phyloP scores from a whole-genome alignment of 495 filamentous ascomycete genomes.

The Trichocladium antarcticum region DNA sequence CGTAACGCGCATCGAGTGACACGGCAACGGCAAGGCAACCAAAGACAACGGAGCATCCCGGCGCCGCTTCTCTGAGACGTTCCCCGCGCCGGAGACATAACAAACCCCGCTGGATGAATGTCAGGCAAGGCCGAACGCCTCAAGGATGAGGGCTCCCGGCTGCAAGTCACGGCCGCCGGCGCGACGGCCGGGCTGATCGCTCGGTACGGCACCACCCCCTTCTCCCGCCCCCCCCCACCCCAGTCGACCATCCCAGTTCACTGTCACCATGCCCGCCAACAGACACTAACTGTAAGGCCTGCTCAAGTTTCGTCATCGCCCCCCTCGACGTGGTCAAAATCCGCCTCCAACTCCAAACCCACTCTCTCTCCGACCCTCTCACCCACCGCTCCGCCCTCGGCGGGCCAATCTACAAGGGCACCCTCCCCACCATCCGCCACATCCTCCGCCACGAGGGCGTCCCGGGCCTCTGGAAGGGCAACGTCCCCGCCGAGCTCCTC shows the following conservation, averaged over 20 bases:
- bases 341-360: slow-evolving; percentile 80
- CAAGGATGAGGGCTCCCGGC: slow-evolving; percentile 85
- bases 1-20: too few relatives aligned
- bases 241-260: not conserved
- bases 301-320: slow-evolving; percentile 70
- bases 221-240: slow-evolving; percentile 44
- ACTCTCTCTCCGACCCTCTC: slow-evolving; percentile 60
- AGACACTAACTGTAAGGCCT: not conserved
- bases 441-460: slow-evolving; percentile 74
- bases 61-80: too few relatives aligned
- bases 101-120: slow-evolving; percentile 25
- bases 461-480: slow-evolving; percentile 92
- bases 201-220: slow-evolving; percentile 75
- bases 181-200: slow-evolving; percentile 82
- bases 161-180: slow-evolving; percentile 74
- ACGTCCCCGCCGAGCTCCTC: slow-evolving; percentile 85
- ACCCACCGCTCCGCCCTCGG: slow-evolving; percentile 38
- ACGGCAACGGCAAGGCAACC: too few relatives aligned
- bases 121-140: slow-evolving; percentile 46
- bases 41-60: too few relatives aligned
- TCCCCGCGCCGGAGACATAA: too few relatives aligned
- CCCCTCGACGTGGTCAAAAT: slow-evolving; percentile 95
- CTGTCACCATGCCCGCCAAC: not conserved
- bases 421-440: slow-evolving; percentile 58
- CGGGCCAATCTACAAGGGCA: slow-evolving; percentile 68